Percentiles rank a stretch among this genome's conserved stretches.
These are phyloP conservation scores for Polytolypa hystricis DNA, from an alignment of 2,329 filamentous ascomycete species.

Conservation along the genomic window DNA sequence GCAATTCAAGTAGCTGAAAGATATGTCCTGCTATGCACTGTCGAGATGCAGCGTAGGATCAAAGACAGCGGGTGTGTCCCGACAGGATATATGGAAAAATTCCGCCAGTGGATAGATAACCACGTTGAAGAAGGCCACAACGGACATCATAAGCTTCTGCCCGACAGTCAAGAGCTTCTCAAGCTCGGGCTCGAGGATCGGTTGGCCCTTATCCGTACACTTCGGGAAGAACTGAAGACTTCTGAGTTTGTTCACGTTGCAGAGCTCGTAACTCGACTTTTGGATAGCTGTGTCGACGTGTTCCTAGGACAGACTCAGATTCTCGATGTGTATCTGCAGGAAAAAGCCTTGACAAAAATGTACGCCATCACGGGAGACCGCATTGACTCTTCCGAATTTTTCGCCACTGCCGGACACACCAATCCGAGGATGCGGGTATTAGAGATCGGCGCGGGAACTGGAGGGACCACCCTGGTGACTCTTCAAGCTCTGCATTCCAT, in stretches of 20 bases:
- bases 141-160: neutral
- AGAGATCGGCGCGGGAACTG: slow-evolving; percentile 25
- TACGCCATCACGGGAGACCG: neutral
- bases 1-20: slow-evolving; percentile 3
- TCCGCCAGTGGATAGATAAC: neutral
- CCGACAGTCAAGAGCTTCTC: neutral
- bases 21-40: slow-evolving; percentile 5
- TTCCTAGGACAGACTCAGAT: neutral
- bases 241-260: neutral
- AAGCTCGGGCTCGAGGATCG: neutral
- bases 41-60: slow-evolving; percentile 2
- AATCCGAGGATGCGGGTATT: slow-evolving; percentile 17
- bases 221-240: neutral
- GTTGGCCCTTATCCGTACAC: neutral
- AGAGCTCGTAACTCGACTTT: neutral
- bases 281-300: neutral
- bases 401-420: slow-evolving; percentile 7
- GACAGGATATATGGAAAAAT: neutral
- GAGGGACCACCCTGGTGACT: slow-evolving; percentile 15
- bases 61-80: too few relatives aligned
- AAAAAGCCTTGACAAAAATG: neutral
- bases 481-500: neutral
- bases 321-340: neutral
- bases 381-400: neutral
- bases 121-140: neutral